Percentiles rank a stretch among this genome's conserved stretches.
Evolutionary conservation across 148 eudicot species (phyloP).

Genomic region (Limonium bicolor): DNA sequence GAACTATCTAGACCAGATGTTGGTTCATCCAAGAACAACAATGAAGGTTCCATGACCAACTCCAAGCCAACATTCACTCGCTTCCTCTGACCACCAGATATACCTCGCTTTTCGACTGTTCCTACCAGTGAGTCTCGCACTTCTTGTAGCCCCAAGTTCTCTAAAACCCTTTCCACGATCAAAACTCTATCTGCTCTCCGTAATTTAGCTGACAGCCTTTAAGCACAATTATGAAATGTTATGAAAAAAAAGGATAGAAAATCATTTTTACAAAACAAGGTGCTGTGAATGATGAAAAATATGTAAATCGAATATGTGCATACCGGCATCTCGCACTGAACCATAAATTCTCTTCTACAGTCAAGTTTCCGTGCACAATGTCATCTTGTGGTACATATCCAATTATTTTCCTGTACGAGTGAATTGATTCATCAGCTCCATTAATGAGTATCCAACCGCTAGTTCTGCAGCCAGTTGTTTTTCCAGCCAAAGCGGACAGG

Average conservation of each 20-base stretch:
- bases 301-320: background rate
- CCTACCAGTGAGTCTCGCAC: slow-evolving; percentile 13
- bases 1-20: slow-evolving; percentile 14
- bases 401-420: slow-evolving; percentile 23
- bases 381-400: slow-evolving; percentile 12
- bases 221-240: background rate
- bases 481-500: slow-evolving; percentile 31
- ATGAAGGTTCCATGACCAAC: slow-evolving; percentile 14
- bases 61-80: slow-evolving; percentile 15
- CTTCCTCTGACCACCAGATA: slow-evolving; percentile 13
- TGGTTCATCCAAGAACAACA: slow-evolving; percentile 13
- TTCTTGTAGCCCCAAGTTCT: slow-evolving; percentile 10
- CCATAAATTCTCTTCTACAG: slow-evolving; percentile 19
- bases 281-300: background rate
- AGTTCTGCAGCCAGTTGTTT: slow-evolving; percentile 22
- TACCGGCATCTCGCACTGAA: slow-evolving; percentile 43
- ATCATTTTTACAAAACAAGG: background rate
- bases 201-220: slow-evolving; percentile 8
- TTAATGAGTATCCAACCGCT: slow-evolving; percentile 25
- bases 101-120: slow-evolving; percentile 15
- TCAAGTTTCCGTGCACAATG: slow-evolving; percentile 6
- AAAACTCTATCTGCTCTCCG: slow-evolving; percentile 6
- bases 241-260: background rate
- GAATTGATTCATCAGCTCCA: slow-evolving; percentile 23
- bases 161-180: slow-evolving; percentile 13